Base-by-base conservation (phyloP, 2,329 filamentous ascomycete species). In the Stemphylium beticola region DNA sequence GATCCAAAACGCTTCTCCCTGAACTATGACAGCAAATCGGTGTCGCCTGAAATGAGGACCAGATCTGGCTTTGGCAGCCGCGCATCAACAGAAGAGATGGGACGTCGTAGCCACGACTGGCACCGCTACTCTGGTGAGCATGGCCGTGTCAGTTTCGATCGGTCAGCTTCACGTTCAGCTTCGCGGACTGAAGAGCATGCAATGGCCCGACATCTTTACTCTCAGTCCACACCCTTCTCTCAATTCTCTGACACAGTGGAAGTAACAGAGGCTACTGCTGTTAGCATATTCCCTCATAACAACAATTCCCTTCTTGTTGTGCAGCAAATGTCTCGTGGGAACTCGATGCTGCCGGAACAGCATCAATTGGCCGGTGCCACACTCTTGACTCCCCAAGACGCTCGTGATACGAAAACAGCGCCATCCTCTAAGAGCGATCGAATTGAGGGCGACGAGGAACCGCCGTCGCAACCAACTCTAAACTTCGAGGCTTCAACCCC, bases 241-340 rank as follows among this genome's bases (percentile, higher is more conserved):
- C 52, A 79, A 75, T 60, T 75, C 73, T 58, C 82, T 60, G 62
- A 78, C 38, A 84, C 82, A 0, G 82, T 83, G 10, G 85, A 88
- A 70, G 80, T 88, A 47, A 83, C 79, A 55, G 84, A 88, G 68
- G 86, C 85, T 9, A 85, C 79, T 37, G 84, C 83, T 10, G 79
- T 88, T 12, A 83, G 79, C 54, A 81, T 87, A 31, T 87, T 82
- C 57, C 81, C 85, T 2, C 86, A 88, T 71, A 85, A 85, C 69
- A 88, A 88, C 60, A 76, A 84, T 38, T 87, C 84, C 6, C 72
- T 88, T 4, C 75, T 87, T n/a, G 72, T 88, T n/a, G 82, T 88
- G n/a, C 82, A 88, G 62, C 81, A 84, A 49, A 52, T 69, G 14
- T 67, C 74, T 6, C 68, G 72, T 3, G 61, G 62, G 11, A 72